Conservation (phyloP, 164 flowering plant genomes). For the Santalum album region DNA sequence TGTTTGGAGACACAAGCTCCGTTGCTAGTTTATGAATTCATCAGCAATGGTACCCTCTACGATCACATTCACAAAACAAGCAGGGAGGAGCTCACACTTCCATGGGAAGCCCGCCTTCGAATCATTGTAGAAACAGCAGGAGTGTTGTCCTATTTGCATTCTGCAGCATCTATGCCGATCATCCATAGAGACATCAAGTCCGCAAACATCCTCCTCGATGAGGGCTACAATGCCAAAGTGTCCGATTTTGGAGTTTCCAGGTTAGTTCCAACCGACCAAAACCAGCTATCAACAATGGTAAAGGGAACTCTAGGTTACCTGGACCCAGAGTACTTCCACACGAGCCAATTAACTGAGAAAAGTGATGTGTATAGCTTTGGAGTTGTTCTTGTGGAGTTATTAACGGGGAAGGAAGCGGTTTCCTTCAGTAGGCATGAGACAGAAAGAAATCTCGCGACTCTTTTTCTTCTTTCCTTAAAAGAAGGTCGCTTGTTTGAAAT, state of each 20-base stretch:
- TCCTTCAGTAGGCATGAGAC: neutral
- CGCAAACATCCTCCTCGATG: neutral
- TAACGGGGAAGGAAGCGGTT: neutral
- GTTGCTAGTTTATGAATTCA: neutral
- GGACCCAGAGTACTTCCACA: neutral
- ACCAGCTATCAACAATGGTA: neutral
- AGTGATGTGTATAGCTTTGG: neutral
- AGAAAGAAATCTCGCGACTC: neutral
- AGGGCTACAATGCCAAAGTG: neutral
- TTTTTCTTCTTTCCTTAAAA: neutral
- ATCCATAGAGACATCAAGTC: constrained; percentile 8
- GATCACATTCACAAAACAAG: neutral
- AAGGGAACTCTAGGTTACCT: neutral
- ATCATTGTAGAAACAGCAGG: neutral
- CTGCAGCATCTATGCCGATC: neutral
- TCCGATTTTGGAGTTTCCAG: constrained; percentile 3
- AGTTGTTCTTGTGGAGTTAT: neutral
- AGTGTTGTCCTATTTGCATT: constrained; percentile 1
- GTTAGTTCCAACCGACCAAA: neutral
- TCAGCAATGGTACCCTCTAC: neutral
- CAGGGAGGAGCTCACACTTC: neutral
- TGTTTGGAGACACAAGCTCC: neutral
- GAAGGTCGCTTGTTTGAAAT: constrained; percentile 7
- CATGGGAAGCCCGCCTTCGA: constrained; percentile 4
- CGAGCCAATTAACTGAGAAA: neutral